A percentile compares a stretch with the other conserved stretches of the same genome.
phyloP scores from a whole-genome alignment of 306 rosid species.

The Lathyrus sativus region DNA sequence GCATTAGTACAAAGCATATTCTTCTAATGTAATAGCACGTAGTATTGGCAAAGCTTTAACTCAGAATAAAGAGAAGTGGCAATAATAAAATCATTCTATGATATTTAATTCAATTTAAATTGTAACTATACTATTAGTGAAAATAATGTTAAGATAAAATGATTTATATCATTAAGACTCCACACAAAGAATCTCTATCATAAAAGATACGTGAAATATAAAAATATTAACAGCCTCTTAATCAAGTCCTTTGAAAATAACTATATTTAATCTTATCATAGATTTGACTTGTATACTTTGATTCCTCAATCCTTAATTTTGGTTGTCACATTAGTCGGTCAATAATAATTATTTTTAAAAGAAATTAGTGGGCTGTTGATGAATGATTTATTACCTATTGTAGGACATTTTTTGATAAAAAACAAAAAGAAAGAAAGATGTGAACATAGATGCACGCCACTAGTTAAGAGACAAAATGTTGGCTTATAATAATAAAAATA shows the following conservation, averaged over 20 bases:
- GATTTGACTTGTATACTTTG: not conserved
- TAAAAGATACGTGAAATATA: not conserved
- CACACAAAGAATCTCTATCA: not conserved
- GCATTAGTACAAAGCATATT: not conserved
- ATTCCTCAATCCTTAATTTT: not conserved
- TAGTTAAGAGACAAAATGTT: constrained; percentile 2
- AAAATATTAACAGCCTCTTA: not conserved
- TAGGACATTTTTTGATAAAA: not conserved
- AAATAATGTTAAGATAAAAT: not conserved
- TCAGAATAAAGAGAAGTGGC: not conserved
- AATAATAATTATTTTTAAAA: not conserved
- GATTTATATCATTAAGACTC: not conserved
- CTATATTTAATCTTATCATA: not conserved
- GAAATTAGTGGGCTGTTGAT: not conserved
- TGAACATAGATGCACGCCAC: not conserved
- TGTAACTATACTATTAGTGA: not conserved
- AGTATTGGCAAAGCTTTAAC: not conserved
- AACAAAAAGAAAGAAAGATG: not conserved
- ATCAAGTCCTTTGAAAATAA: not conserved
- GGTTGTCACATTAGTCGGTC: not conserved
- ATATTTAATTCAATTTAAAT: not conserved
- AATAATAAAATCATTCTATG: not conserved
- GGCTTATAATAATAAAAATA: not conserved
- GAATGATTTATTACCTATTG: not conserved
- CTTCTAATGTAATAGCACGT: not conserved